Evolutionary conservation across 2,329 filamentous ascomycete species (phyloP).

Genomic region (Aquanectria penicillioides): DNA sequence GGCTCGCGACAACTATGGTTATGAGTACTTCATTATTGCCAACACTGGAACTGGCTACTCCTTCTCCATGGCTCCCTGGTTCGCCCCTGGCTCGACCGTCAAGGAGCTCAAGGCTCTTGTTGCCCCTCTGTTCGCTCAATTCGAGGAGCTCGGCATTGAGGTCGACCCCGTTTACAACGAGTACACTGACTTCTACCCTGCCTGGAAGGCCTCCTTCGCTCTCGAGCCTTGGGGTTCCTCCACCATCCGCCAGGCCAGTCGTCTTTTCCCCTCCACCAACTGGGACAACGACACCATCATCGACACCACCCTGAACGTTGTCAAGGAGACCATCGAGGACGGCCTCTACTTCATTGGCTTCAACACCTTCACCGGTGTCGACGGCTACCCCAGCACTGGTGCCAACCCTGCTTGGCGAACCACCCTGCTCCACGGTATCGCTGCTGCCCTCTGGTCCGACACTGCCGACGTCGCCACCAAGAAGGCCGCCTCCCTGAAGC

Average conservation of each 20-base stretch:
- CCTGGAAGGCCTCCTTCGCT: conserved; percentile 38
- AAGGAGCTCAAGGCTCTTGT: conserved; percentile 40
- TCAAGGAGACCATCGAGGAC: conserved; percentile 26
- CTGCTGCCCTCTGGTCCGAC: conserved; percentile 22
- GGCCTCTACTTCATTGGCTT: conserved; percentile 29
- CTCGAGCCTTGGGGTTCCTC: conserved; percentile 40
- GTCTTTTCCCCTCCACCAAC: conserved; percentile 24
- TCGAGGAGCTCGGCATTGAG: conserved; percentile 43
- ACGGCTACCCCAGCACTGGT: conserved; percentile 22
- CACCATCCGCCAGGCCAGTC: conserved; percentile 38
- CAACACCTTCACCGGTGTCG: conserved; percentile 22
- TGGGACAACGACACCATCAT: conserved; percentile 24
- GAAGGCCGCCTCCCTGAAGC: conserved; percentile 19
- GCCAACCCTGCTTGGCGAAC: conserved; percentile 31
- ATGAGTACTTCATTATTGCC: conserved; percentile 40
- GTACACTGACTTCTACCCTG: conserved; percentile 40
- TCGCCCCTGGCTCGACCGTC: conserved; percentile 30
- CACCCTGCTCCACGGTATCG: conserved; percentile 24
- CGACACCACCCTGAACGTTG: conserved; percentile 19
- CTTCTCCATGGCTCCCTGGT: conserved; percentile 45
- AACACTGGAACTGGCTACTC: conserved; percentile 42
- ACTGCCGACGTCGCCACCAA: conserved; percentile 18
- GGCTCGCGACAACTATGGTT: conserved; percentile 36
- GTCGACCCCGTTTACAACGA: conserved; percentile 36
- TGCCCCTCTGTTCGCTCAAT: conserved; percentile 47